Base-by-base conservation (phyloP, 192 early-diverging fungal species). In the Mortierella alpina region DNA sequence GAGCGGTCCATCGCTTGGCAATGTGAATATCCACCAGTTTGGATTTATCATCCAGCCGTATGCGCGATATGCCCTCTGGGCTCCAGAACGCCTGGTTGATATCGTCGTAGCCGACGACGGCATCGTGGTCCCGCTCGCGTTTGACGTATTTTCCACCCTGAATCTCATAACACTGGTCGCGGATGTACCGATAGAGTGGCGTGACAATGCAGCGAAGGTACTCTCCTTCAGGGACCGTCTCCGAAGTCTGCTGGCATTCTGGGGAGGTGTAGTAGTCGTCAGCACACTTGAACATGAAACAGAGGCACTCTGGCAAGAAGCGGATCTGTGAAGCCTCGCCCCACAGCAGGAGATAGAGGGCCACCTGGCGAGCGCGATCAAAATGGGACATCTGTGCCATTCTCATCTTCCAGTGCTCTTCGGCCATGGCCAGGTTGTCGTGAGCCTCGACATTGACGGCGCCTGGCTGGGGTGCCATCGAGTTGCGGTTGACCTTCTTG, bases 71-170 rank as follows among this genome's bases (percentile, higher is more conserved):
- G 8, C 86, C 85, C 63, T 90, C 88, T 13, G 90, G 87, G 48
- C 86, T 84, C 93, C 94, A 95, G 83, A 96, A 96, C 39, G 92
- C 75, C 70, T 96, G 92, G 77, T 96, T 96, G 68, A 95, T 88
- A 62, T 94, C 93, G 75, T 94, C 94, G 66, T 95, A 94, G 9
- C 94, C 93, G 56, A 95, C 92, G 11, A 88, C 91, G 31, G 84
- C 77, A 17, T 87, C 85, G 74, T 95, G 94, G 65, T 95, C 94
- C 69, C 90, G 86, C 85, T 94, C 92, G 70, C 89, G 87, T 82
- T 91, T 92, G 31, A 93, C 87, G 66, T 88, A 92, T 57, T 89
- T 91, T 55, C 91, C 91, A 52, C 89, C 88, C 51, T 87, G 82
- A 20, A 91, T 65, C 75, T 92, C 91, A 79, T 94, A 95, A 31